Evolutionary conservation across 805 yeast species (phyloP).

Genomic region (Starmera pachycereana): DNA sequence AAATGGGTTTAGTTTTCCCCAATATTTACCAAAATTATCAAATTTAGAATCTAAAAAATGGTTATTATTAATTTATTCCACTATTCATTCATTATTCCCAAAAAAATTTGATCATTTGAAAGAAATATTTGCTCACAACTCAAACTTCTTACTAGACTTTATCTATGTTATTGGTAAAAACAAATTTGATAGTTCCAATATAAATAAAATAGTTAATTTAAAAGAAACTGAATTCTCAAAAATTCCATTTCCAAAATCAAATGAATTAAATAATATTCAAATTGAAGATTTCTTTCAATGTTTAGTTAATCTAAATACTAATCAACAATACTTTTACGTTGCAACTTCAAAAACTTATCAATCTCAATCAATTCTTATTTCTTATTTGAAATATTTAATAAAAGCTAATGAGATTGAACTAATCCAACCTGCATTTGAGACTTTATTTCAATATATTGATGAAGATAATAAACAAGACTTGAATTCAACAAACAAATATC

Average conservation of each 20-base stretch:
- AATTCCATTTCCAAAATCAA: conserved; percentile 33
- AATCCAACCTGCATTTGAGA: conserved; percentile 23
- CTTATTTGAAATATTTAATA: conserved; percentile 25
- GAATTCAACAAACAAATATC: conserved; percentile 1
- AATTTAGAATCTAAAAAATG: conserved; percentile 13
- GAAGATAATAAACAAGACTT: too few relatives aligned
- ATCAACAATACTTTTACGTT: conserved; percentile 8
- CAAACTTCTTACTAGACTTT: too few relatives aligned
- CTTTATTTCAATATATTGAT: too few relatives aligned
- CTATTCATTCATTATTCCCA: too few relatives aligned
- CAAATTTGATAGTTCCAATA: not conserved
- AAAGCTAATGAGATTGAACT: conserved; percentile 12
- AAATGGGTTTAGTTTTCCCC: not conserved
- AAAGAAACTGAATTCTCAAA: too few relatives aligned
- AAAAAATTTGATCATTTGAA: too few relatives aligned
- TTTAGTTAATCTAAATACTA: conserved; percentile 10
- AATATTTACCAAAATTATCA: conserved; percentile 1
- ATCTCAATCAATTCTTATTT: conserved; percentile 23
- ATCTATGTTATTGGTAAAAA: too few relatives aligned
- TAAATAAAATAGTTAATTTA: conserved; percentile 7
- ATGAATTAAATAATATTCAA: conserved; percentile 20
- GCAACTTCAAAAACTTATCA: conserved; percentile 38
- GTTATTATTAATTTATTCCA: conserved; percentile 4
- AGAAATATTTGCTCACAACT: too few relatives aligned
- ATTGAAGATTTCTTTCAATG: conserved; percentile 24